phyloP scores from a whole-genome alignment of 2,329 filamentous ascomycete genomes.

The Sphaerulina vaccinii region DNA sequence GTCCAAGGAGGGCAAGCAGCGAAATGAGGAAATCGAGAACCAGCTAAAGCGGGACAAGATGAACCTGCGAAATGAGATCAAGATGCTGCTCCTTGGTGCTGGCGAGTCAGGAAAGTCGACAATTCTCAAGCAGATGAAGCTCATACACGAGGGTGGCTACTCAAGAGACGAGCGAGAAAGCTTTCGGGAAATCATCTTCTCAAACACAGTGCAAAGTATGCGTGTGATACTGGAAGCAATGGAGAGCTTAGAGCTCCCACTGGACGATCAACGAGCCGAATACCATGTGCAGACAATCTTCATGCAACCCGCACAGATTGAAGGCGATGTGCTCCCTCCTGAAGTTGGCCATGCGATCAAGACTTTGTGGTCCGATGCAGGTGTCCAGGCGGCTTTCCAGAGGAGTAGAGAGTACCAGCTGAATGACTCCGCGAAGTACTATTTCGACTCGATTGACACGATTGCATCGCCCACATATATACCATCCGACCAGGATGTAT shows the following conservation, averaged over 20 bases:
- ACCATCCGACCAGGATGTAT: slow-evolving; percentile 91
- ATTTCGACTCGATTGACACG: slow-evolving; percentile 91
- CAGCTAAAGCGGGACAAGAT: slow-evolving; percentile 98
- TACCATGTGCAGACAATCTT: slow-evolving; percentile 98
- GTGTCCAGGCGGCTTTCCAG: slow-evolving; percentile 94
- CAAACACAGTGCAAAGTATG: slow-evolving; percentile 70
- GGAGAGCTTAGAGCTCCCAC: slow-evolving; percentile 71
- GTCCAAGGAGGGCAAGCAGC: slow-evolving; percentile 99
- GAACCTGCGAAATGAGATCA: slow-evolving; percentile 99
- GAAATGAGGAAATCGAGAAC: slow-evolving; percentile 99
- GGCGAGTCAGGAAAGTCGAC: slow-evolving; percentile 97
- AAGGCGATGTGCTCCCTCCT: slow-evolving; percentile 88
- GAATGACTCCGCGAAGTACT: slow-evolving; percentile 96
- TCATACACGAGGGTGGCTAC: slow-evolving; percentile 98
- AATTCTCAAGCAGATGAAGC: slow-evolving; percentile 96
- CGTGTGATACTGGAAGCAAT: slow-evolving; percentile 69
- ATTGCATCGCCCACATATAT: slow-evolving; percentile 91
- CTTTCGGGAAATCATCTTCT: slow-evolving; percentile 71
- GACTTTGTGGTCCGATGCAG: slow-evolving; percentile 86
- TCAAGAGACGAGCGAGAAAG: slow-evolving; percentile 79
- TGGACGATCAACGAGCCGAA: slow-evolving; percentile 89
- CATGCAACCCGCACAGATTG: slow-evolving; percentile 96
- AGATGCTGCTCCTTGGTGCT: slow-evolving; percentile 98
- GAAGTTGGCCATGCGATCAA: slow-evolving; percentile 93
- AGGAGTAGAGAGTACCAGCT: slow-evolving; percentile 93